Percentiles rank a stretch among this genome's conserved stretches.
Conservation (phyloP, 1,284 basidiomycete species). For the Tremellales sp. region DNA sequence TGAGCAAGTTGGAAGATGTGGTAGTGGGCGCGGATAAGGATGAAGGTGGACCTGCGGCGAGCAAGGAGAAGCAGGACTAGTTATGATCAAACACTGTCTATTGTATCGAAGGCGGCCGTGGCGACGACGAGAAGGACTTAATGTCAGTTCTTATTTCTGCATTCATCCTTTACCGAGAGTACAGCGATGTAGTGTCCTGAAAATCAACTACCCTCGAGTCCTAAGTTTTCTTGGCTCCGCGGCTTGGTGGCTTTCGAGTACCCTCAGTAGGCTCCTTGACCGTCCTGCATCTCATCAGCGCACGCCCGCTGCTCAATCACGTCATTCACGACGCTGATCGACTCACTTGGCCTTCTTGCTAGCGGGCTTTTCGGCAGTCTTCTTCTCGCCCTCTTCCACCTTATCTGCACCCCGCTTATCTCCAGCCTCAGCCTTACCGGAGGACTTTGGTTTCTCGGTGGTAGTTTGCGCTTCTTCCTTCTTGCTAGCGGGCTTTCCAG, state of each 20-base stretch:
- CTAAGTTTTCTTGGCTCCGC: conserved; percentile 29
- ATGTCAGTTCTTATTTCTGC: background rate
- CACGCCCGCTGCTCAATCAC: background rate
- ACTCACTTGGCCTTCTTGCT: conserved; percentile 35
- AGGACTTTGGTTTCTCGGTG: conserved; percentile 12
- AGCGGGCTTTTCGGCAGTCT: conserved; percentile 21
- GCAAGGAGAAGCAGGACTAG: background rate
- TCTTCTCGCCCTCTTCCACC: conserved; percentile 11
- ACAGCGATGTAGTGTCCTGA: too few relatives aligned
- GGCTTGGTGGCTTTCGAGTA: conserved; percentile 28
- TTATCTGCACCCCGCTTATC: conserved; percentile 12
- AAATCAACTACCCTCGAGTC: too few relatives aligned
- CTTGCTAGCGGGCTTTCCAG: conserved; percentile 13
- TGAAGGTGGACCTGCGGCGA: background rate
- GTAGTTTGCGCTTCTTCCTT: conserved; percentile 5
- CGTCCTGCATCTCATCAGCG: conserved; percentile 13
- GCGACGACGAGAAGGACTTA: too few relatives aligned
- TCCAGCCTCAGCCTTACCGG: conserved; percentile 10
- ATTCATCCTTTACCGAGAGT: too few relatives aligned
- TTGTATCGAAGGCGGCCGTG: background rate
- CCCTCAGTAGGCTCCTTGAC: conserved; percentile 25
- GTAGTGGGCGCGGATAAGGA: background rate
- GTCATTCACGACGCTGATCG: background rate
- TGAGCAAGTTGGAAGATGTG: background rate
- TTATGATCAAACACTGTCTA: background rate